Evolutionary conservation across 192 early-diverging fungal species (phyloP), one percentile per base, ranked within the genome.

Genomic region (Dissophora ornata): DNA sequence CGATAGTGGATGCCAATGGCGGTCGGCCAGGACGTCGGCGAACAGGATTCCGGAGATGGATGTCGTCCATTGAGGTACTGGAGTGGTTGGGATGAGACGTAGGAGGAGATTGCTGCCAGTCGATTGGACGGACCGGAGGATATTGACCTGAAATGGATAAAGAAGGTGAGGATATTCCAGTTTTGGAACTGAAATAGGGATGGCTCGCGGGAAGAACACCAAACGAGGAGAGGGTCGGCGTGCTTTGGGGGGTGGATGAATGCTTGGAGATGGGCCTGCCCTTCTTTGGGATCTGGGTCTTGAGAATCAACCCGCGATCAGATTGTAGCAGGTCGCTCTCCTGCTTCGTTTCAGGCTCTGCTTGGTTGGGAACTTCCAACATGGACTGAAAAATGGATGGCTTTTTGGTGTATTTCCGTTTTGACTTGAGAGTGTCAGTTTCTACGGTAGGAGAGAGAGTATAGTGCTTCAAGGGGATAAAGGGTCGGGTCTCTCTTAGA

Each of bases 241-340:
- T 62, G 29, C 58, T 57, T 42, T 49, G 60, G 46, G 53, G 47
- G 29, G 24, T 36, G 1, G 60, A 19, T 24, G 64, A 38, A 18
- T 77, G 73, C 32, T 67, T 67, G 1, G 73, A 67, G 21, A 77
- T 67, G 13, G 73, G 73, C 6, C 73, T 60, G 11, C 73, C 73
- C 32, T 77, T 77, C 32, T 77, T 77, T 46, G 73, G 73, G 19
- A 77, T 77, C 47, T 77, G 73, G 13, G 73, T 62, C 65, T 67
- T 77, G 4, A 67, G 59, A 30, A 77, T 58, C 10, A 77, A 54
- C 1, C 73, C 73, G 1, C 73, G 73, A 19, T 77, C 73, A n/a
- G 71, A 67, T 13, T 66, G 64, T 28, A 67, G 16, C 15, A 46
- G 29, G 11, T 65, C 62, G 4, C 25, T 57, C 29, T 51, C 24